Evolutionary conservation across 1,284 basidiomycete genomes (phyloP).

Genomic region (Grifola frondosa): DNA sequence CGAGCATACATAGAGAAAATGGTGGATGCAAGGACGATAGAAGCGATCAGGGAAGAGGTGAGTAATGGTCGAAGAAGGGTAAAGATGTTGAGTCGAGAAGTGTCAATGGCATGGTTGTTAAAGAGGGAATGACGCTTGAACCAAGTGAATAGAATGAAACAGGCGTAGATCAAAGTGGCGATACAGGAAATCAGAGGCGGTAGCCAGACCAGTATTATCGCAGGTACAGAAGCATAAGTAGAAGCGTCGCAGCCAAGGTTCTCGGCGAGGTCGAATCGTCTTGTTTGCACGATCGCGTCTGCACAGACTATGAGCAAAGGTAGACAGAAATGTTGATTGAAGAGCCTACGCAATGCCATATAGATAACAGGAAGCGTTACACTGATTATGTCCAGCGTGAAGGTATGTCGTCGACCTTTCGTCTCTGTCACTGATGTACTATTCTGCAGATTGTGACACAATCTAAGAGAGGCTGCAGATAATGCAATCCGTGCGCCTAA

Average conservation of each 20-base stretch:
- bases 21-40: slow-evolving; percentile 36
- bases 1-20: slow-evolving; percentile 36
- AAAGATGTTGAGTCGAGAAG: slow-evolving; percentile 33
- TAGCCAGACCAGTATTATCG: slow-evolving; percentile 56
- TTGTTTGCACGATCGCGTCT: slow-evolving; percentile 68
- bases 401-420: slow-evolving; percentile 39
- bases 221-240: slow-evolving; percentile 50
- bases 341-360: slow-evolving; percentile 56
- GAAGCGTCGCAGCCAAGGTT: slow-evolving; percentile 65
- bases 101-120: slow-evolving; percentile 28
- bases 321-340: neutral
- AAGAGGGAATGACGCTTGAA: slow-evolving; percentile 34
- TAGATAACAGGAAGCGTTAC: slow-evolving; percentile 54
- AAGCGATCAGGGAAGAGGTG: slow-evolving; percentile 33
- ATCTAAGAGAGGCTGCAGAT: slow-evolving; percentile 53
- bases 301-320: slow-evolving; percentile 1
- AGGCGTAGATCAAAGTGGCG: slow-evolving; percentile 41
- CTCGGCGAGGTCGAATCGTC: slow-evolving; percentile 66
- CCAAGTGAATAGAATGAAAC: slow-evolving; percentile 29
- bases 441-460: slow-evolving; percentile 29
- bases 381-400: slow-evolving; percentile 49
- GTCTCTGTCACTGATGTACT: slow-evolving; percentile 10
- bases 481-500: slow-evolving; percentile 45
- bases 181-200: slow-evolving; percentile 52
- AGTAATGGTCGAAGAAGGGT: slow-evolving; percentile 43